Conservation (phyloP, 1,284 basidiomycete species). For the Mycena sp. region DNA sequence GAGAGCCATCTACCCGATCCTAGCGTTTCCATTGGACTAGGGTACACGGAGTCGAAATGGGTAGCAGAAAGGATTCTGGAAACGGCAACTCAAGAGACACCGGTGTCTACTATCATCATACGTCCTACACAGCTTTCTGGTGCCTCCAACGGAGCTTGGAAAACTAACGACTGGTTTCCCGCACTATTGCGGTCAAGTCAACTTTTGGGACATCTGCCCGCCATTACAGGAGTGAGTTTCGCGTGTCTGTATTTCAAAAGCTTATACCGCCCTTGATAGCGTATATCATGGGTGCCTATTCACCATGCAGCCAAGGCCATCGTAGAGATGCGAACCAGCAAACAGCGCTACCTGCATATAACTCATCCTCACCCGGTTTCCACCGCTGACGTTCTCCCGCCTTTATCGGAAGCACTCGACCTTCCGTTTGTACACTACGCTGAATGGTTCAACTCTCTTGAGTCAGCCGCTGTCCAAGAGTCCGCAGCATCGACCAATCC, state of each 20-base stretch:
- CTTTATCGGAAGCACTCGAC: constrained; percentile 34
- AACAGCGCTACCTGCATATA: background rate
- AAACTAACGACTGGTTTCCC: constrained; percentile 46
- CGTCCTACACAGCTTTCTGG: constrained; percentile 53
- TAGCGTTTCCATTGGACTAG: constrained; percentile 42
- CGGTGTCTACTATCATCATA: constrained; percentile 39
- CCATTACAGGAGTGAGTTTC: constrained; percentile 6
- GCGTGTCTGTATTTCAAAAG: background rate
- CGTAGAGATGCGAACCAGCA: constrained; percentile 16
- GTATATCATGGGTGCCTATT: constrained; percentile 26
- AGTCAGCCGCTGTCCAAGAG: background rate
- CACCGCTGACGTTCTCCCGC: background rate
- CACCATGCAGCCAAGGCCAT: constrained; percentile 24
- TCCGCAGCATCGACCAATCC: background rate
- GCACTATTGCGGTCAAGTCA: constrained; percentile 33
- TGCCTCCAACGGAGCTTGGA: constrained; percentile 44
- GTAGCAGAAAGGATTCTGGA: constrained; percentile 51
- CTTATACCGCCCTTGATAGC: constrained; percentile 6
- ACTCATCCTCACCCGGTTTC: constrained; percentile 4
- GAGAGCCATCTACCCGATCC: constrained; percentile 33
- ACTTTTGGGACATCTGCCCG: constrained; percentile 14
- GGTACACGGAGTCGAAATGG: constrained; percentile 56
- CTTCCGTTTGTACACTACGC: constrained; percentile 48
- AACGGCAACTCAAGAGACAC: constrained; percentile 32
- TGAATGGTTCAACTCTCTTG: constrained; percentile 49